These are phyloP conservation scores for Xylaria castorea DNA, from an alignment of 495 filamentous ascomycete species.

Conservation along the genomic window DNA sequence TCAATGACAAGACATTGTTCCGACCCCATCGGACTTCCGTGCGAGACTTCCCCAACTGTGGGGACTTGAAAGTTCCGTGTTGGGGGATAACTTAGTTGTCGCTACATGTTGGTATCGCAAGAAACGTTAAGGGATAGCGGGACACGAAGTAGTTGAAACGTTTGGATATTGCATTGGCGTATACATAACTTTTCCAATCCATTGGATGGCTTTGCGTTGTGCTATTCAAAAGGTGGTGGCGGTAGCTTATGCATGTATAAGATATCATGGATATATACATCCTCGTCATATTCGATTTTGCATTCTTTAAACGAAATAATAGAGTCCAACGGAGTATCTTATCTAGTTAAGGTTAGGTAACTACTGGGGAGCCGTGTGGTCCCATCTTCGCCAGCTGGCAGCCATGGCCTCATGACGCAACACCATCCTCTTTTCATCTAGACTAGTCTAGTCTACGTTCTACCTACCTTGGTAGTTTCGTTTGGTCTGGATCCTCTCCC, in stretches of 20 bases:
- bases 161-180: not conserved
- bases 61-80: conserved; percentile 5
- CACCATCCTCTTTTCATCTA: not conserved
- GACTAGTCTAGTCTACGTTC: too few relatives aligned
- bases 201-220: not conserved
- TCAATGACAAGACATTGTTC: not conserved
- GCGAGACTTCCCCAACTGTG: conserved; percentile 6
- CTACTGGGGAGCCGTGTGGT: too few relatives aligned
- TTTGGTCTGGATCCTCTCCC: not conserved
- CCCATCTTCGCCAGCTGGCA: not conserved
- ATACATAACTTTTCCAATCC: not conserved
- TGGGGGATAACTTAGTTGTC: not conserved
- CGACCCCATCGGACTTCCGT: conserved; percentile 40
- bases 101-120: not conserved
- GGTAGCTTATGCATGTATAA: not conserved
- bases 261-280: not conserved
- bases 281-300: too few relatives aligned
- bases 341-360: too few relatives aligned
- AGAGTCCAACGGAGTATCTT: too few relatives aligned
- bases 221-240: too few relatives aligned
- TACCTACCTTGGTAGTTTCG: not conserved
- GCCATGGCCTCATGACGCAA: not conserved
- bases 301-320: too few relatives aligned
- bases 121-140: not conserved
- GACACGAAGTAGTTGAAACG: not conserved